These are phyloP conservation scores for Scortechinia acanthostroma DNA, from an alignment of 2,329 filamentous ascomycete species.

Conservation along the genomic window DNA sequence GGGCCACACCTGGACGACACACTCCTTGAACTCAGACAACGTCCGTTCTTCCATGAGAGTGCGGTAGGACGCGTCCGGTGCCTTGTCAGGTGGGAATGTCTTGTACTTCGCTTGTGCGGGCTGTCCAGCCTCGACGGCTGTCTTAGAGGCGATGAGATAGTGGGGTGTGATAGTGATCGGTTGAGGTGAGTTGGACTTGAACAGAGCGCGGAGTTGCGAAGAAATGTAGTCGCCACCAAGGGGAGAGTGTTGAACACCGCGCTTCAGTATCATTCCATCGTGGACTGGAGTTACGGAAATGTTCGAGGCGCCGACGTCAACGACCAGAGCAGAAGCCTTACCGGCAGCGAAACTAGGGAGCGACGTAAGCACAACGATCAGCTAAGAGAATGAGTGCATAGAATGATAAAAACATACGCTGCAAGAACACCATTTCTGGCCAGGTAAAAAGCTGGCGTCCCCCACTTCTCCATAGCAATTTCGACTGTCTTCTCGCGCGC, in stretches of 20 bases:
- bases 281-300: constrained; percentile 61
- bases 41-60: constrained; percentile 59
- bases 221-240: constrained; percentile 61
- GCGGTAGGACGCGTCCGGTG: constrained; percentile 43
- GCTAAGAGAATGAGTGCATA: background rate
- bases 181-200: constrained; percentile 1
- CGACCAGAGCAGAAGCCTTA: constrained; percentile 58
- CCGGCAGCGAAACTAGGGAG: constrained; percentile 42
- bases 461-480: constrained; percentile 68
- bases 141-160: constrained; percentile 57
- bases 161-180: constrained; percentile 47
- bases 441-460: constrained; percentile 60
- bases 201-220: constrained; percentile 42
- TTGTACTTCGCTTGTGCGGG: constrained; percentile 50
- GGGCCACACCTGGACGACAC: constrained; percentile 60
- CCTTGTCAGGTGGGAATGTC: constrained; percentile 28
- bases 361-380: background rate
- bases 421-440: constrained; percentile 58
- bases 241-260: constrained; percentile 50
- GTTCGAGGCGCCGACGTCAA: constrained; percentile 60
- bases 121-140: constrained; percentile 53
- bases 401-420: constrained; percentile 30
- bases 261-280: constrained; percentile 60
- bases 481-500: constrained; percentile 63
- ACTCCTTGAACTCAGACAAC: constrained; percentile 64